A percentile compares a stretch with the other conserved stretches of the same genome.
Conservation (phyloP, 2,329 filamentous ascomycete species). For the Nemania diffusa region DNA sequence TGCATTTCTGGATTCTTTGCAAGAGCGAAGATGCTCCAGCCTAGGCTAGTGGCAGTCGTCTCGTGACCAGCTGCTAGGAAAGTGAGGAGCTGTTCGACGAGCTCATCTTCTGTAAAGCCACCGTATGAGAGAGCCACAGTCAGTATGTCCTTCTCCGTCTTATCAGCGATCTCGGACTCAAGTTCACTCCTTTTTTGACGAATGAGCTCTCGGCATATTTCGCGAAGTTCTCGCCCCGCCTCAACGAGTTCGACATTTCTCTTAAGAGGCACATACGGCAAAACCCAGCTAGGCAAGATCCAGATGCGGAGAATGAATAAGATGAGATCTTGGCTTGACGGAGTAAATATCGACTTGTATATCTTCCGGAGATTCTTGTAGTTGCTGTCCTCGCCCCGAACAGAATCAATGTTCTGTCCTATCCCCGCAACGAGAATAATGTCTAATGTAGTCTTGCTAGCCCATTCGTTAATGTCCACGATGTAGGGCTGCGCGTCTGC, state of each 20-base stretch:
- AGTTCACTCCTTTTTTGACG: conserved; percentile 36
- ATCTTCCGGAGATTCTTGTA: conserved; percentile 28
- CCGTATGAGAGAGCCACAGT: conserved; percentile 37
- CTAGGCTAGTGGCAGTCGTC: conserved; percentile 34
- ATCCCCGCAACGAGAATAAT: conserved; percentile 37
- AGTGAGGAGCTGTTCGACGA: conserved; percentile 37
- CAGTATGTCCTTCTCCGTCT: conserved; percentile 36
- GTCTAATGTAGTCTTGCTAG: conserved; percentile 33
- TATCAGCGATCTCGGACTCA: conserved; percentile 32
- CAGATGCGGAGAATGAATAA: conserved; percentile 32
- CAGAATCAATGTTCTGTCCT: conserved; percentile 33
- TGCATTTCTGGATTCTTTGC: conserved; percentile 35
- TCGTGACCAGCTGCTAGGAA: conserved; percentile 37
- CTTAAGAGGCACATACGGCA: conserved; percentile 28
- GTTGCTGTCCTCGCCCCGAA: conserved; percentile 28
- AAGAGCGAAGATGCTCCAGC: conserved; percentile 34
- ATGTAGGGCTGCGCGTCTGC: conserved; percentile 14
- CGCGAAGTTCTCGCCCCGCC: conserved; percentile 28
- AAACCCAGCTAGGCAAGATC: conserved; percentile 28
- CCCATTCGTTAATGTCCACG: conserved; percentile 31
- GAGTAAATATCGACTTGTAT: conserved; percentile 31
- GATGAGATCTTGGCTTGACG: conserved; percentile 21
- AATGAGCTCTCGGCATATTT: conserved; percentile 34
- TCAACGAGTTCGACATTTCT: conserved; percentile 24
- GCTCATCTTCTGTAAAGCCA: conserved; percentile 37